A percentile compares a stretch with the other conserved stretches of the same genome.
Evolutionary conservation across 2,329 filamentous ascomycete species (phyloP).

Genomic region (Nemania serpens): DNA sequence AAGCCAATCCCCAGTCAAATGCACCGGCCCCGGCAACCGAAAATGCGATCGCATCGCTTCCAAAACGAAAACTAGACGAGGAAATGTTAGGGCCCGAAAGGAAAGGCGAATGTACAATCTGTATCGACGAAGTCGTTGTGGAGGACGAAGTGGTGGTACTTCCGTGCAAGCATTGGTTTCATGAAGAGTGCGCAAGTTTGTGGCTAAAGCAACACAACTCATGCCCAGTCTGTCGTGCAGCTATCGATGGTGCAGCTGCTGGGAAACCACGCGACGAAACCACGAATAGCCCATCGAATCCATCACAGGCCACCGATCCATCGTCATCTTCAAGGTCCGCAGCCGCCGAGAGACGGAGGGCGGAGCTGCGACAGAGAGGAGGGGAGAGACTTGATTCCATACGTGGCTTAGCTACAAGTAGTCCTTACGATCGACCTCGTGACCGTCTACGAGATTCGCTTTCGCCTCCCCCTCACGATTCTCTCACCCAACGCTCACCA

Average conservation of each 20-base stretch:
- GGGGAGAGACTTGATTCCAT: constrained; percentile 34
- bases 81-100: constrained; percentile 69
- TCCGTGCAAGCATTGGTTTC: constrained; percentile 94
- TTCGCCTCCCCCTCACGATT: constrained; percentile 34
- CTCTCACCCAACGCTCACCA: constrained; percentile 27
- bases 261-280: constrained; percentile 31
- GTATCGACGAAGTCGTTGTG: constrained; percentile 80
- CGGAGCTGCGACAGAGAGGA: constrained; percentile 29
- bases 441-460: constrained; percentile 33
- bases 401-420: constrained; percentile 17
- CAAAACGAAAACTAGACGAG: constrained; percentile 70
- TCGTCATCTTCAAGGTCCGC: constrained; percentile 28
- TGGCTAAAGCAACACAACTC: constrained; percentile 94
- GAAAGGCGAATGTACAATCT: constrained; percentile 89
- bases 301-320: constrained; percentile 5
- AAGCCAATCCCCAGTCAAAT: constrained; percentile 74
- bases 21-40: constrained; percentile 82
- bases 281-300: constrained; percentile 8
- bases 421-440: constrained; percentile 17
- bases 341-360: constrained; percentile 32
- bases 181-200: constrained; percentile 76
- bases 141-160: constrained; percentile 76
- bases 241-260: constrained; percentile 51
- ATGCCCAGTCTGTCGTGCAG: constrained; percentile 78
- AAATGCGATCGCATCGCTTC: constrained; percentile 72